A percentile compares a stretch with the other conserved stretches of the same genome.
Evolutionary conservation across 176 grass and related monocot genomes (phyloP).

Genomic region (Rhynchospora pubera): DNA sequence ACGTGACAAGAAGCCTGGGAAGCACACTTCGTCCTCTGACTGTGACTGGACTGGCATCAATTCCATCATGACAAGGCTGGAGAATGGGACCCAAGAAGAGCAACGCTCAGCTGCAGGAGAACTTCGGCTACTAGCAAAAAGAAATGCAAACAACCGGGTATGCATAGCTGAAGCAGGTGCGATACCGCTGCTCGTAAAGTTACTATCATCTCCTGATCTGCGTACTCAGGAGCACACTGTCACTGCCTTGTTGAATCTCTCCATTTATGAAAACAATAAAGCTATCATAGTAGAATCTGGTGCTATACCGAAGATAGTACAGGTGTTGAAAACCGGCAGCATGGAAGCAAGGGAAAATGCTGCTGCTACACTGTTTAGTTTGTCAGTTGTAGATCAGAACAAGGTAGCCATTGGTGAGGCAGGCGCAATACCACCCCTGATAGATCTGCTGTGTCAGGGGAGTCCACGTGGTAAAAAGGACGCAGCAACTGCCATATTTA

Average conservation of each 20-base stretch:
- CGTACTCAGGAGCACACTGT: slow-evolving; percentile 91
- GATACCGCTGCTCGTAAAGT: slow-evolving; percentile 68
- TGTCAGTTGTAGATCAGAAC: slow-evolving; percentile 87
- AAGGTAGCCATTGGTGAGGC: slow-evolving; percentile 66
- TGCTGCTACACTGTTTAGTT: slow-evolving; percentile 79
- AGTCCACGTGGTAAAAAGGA: slow-evolving; percentile 96
- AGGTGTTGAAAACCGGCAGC: slow-evolving; percentile 74
- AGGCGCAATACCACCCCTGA: slow-evolving; percentile 78
- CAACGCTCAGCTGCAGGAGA: slow-evolving; percentile 85
- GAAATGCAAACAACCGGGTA: slow-evolving; percentile 83
- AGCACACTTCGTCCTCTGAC: slow-evolving; percentile 33
- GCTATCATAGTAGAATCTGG: slow-evolving; percentile 52
- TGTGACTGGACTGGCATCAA: slow-evolving; percentile 55
- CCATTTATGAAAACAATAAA: slow-evolving; percentile 90
- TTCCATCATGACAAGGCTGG: slow-evolving; percentile 60
- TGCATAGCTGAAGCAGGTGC: slow-evolving; percentile 83
- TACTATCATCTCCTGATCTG: slow-evolving; percentile 69
- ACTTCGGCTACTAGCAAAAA: slow-evolving; percentile 86
- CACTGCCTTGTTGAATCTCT: slow-evolving; percentile 90
- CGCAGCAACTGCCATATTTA: slow-evolving; percentile 90
- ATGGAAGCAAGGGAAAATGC: slow-evolving; percentile 98
- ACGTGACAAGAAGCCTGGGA: slow-evolving; percentile 42
- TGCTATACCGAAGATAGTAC: slow-evolving; percentile 84
- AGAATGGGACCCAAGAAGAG: slow-evolving; percentile 51
- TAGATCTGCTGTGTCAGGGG: slow-evolving; percentile 67